phyloP scores from a whole-genome alignment of 768 basidiomycete genomes.

The Serendipita sp. region DNA sequence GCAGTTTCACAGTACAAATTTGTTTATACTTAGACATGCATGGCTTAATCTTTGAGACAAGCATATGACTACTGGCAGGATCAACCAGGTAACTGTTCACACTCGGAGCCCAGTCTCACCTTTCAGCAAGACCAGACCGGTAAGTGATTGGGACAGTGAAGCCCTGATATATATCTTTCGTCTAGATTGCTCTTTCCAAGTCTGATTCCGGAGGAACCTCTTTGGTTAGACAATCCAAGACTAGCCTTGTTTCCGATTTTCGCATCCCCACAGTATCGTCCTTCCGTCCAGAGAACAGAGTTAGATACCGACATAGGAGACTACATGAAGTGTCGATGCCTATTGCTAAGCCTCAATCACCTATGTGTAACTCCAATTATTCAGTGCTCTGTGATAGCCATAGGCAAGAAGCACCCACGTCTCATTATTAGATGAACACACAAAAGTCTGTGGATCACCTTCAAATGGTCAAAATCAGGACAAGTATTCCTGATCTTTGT shows the following conservation, averaged over 20 bases:
- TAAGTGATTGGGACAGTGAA: constrained; percentile 5
- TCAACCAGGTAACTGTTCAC: constrained; percentile 69
- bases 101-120: not conserved
- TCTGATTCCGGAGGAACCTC: constrained; percentile 12
- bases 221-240: constrained; percentile 11
- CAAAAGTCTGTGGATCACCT: not conserved
- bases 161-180: constrained; percentile 12
- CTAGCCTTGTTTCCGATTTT: constrained; percentile 29
- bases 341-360: constrained; percentile 12
- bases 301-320: constrained; percentile 21
- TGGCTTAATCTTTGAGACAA: constrained; percentile 75
- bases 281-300: constrained; percentile 18
- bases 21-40: constrained; percentile 68
- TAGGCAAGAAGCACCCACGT: constrained; percentile 24
- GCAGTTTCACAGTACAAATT: constrained; percentile 62
- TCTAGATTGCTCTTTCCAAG: constrained; percentile 12
- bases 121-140: constrained; percentile 11
- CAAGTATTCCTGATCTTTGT: not conserved
- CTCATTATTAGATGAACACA: not conserved
- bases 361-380: constrained; percentile 21
- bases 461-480: not conserved
- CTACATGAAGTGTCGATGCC: constrained; percentile 17
- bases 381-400: constrained; percentile 22
- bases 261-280: constrained; percentile 27
- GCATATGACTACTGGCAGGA: constrained; percentile 75